Base-by-base conservation (phyloP, 2,329 filamentous ascomycete species). In the Pseudopyricularia cyperi region DNA sequence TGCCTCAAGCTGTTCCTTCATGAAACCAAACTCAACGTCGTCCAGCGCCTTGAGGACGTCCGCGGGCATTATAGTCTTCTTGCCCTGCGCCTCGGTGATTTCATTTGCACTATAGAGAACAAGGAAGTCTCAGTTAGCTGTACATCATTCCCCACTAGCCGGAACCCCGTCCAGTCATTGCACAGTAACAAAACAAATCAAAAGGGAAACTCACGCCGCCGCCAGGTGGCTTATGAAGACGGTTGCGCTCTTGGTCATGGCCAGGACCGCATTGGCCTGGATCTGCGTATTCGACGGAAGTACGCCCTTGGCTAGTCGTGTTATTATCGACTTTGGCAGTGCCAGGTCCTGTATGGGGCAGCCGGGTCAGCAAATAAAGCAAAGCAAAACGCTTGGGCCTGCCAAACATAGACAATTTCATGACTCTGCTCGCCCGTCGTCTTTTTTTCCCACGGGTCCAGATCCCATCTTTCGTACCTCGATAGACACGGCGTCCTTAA, bases 191-290 rank as follows among this genome's bases (percentile, higher is more conserved):
- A n/a, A n/a, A n/a, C n/a, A n/a, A n/a, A n/a, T n/a, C n/a, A 7
- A 15, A 5, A 35, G 3, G 14, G 28, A 2, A 26, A 74, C 83
- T 52, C 75, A 91, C 87, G 82, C 78, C 55, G 80, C 77, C 46
- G 85, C 83, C 32, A 93, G 71, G 65, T 90, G 87, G 68, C 80
- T 91, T 59, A 93, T 84, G 62, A 93, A 93, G 0, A 93, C 82
- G 1, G 85, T 90, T 7, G 87, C 84, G 66, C 85, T 86, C 68
- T 90, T 90, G 58, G 80, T 85, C 70, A 93, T 76, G 9, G 87
- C 87, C 50, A 88, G 68, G 52, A 90, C 78, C 42, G 87, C 87
- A 69, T 89, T 89, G 61, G 83, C 87, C 64, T 91, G 86, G 48
- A 91, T 87, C 66, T 89, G 85, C 5, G 87, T 90, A 63, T 89